These are phyloP conservation scores for Tulasnella sp. DNA, from an alignment of 768 basidiomycete species.

Conservation along the genomic window DNA sequence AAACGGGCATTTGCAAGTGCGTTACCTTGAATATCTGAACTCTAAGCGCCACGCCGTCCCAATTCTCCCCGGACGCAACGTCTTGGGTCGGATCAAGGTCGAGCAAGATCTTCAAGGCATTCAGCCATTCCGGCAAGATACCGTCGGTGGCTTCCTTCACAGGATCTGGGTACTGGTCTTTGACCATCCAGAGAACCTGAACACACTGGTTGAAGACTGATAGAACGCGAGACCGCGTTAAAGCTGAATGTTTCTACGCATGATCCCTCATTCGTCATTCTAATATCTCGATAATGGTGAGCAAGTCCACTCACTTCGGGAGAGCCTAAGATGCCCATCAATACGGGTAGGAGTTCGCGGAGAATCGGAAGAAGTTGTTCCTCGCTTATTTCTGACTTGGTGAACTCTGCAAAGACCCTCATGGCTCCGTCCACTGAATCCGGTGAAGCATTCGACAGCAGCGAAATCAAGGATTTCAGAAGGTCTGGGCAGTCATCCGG, in stretches of 20 bases:
- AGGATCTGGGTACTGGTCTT: slow-evolving; percentile 83
- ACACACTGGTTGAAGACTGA: slow-evolving; percentile 89
- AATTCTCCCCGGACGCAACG: slow-evolving; percentile 54
- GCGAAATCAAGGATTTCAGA: slow-evolving; percentile 65
- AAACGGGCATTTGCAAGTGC: not conserved
- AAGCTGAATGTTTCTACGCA: slow-evolving; percentile 61
- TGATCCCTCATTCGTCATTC: not conserved
- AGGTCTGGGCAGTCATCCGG: slow-evolving; percentile 94
- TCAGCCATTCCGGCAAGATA: slow-evolving; percentile 88
- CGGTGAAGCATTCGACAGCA: slow-evolving; percentile 69
- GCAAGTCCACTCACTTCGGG: slow-evolving; percentile 51
- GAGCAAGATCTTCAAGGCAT: slow-evolving; percentile 77
- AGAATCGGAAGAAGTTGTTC: slow-evolving; percentile 92
- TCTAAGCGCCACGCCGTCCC: slow-evolving; percentile 78
- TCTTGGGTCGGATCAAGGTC: slow-evolving; percentile 61
- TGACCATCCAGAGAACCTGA: slow-evolving; percentile 88
- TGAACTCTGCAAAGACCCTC: slow-evolving; percentile 93
- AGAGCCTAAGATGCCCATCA: slow-evolving; percentile 74
- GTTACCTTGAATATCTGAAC: slow-evolving; percentile 82
- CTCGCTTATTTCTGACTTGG: slow-evolving; percentile 86
- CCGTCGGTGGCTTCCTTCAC: slow-evolving; percentile 77
- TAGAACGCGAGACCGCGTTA: slow-evolving; percentile 81
- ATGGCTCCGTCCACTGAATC: slow-evolving; percentile 90
- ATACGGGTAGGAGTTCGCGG: slow-evolving; percentile 80
- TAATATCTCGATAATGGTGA: not conserved